Base-by-base conservation (phyloP, 2,329 filamentous ascomycete species). In the Ascochyta rabiei region DNA sequence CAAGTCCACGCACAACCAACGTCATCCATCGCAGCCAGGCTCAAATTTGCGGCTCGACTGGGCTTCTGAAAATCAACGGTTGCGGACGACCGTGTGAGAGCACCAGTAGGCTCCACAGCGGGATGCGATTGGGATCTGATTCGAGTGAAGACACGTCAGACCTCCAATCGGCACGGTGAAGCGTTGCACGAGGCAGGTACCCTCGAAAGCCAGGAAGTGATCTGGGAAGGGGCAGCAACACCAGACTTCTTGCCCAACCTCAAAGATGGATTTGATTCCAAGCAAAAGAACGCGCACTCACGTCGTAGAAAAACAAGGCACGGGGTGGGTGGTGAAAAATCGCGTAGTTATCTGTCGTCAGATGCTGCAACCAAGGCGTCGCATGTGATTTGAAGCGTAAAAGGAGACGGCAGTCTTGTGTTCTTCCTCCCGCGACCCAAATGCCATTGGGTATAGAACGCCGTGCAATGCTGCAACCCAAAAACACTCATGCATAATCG, bases 401-500 rank as follows among this genome's bases (percentile, higher is more conserved):
- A 42, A 38, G 41, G 10, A 55, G 35, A 45, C 45, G 40, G 30
- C 37, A 39, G 41, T 55, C 41, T 33, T n/a, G 37, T 47, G 42
- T 46, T 37, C 50, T 48, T 39, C 38, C 24, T 39, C 38, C 24
- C 42, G 35, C 30, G 31, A 49, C 45, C 52, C 52, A 55, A 55
- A 19, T 50, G 41, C 52, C 52, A 42, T 50, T 55, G 52, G 52
- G 30, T 55, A 55, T 55, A 55, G 19, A 55, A 55, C 52, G 52
- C 52, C 52, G 42, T 50, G 42, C 42, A 55, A 55, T 55, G 52
- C 52, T 55, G 46, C 41, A 55, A 24, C 52, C 41, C 35, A 41
- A 40, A 40, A 38, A 50, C 50, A 37, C 46, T 42, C 42, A 55
- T 50, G 52, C 46, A 55, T 49, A 42, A 38, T 50, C 52, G 23